A percentile compares a stretch with the other conserved stretches of the same genome.
Evolutionary conservation across 192 early-diverging fungal species (phyloP).

Genomic region (Lunasporangiospora selenospora): DNA sequence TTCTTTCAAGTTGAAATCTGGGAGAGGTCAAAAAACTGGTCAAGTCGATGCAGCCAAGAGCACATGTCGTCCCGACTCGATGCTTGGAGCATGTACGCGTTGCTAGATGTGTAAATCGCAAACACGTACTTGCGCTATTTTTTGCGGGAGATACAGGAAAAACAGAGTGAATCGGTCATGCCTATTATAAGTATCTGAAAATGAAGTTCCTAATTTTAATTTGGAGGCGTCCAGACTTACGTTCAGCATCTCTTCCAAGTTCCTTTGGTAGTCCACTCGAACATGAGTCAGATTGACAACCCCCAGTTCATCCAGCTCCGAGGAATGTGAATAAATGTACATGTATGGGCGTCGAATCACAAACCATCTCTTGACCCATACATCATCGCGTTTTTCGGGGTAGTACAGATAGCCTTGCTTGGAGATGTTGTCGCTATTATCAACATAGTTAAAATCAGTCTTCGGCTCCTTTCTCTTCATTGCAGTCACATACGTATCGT

Average conservation of each 20-base stretch:
- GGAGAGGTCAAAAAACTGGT: constrained; percentile 41
- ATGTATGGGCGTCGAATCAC: constrained; percentile 82
- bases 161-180: constrained; percentile 3
- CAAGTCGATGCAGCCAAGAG: constrained; percentile 38
- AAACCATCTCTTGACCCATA: constrained; percentile 82
- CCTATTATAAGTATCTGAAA: too few relatives aligned
- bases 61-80: constrained; percentile 64
- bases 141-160: constrained; percentile 2
- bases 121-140: constrained; percentile 68
- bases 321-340: constrained; percentile 71
- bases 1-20: constrained; percentile 20
- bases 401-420: constrained; percentile 60
- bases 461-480: too few relatives aligned
- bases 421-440: constrained; percentile 55
- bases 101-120: constrained; percentile 73
- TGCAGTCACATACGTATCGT: too few relatives aligned
- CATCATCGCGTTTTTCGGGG: constrained; percentile 62
- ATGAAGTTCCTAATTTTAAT: too few relatives aligned
- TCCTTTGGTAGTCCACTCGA: constrained; percentile 61
- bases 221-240: constrained; percentile 53
- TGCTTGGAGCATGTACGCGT: constrained; percentile 72
- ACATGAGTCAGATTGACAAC: constrained; percentile 80
- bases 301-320: constrained; percentile 71
- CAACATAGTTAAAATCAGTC: too few relatives aligned
- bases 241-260: constrained; percentile 65